Evolutionary conservation across 768 basidiomycete genomes (phyloP), one percentile per base, ranked within the genome.

Genomic region (Lentinula lateritia): DNA sequence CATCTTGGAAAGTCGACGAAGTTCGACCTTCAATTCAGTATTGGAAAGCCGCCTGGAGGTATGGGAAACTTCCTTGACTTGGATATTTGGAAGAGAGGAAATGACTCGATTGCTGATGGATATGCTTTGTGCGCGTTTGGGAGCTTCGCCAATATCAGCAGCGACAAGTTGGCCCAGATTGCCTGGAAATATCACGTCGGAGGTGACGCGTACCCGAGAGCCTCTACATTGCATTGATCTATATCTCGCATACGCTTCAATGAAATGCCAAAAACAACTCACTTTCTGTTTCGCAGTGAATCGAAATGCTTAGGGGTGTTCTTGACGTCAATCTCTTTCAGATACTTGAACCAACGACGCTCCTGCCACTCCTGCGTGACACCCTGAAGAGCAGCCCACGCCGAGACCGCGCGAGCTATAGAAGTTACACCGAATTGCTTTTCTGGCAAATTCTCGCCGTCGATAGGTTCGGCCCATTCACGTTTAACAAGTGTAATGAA

Each of bases 301-400:
- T 70, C 72, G 23, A 69, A 61, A 59, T 71, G 63, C 67, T 67
- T 73, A 16, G 65, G 73, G 52, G 72, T 71, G 61, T 83, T 82
- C 45, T 82, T 80, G 57, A 88, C 80, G 62, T 84, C 78, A 20
- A 93, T 82, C 70, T 92, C 90, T 59, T 76, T 80, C 63, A 92
- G 76, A 67, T 82, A 74, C 65, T 78, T 76, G 58, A 88, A 81
- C 89, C 90, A 90, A 46, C 73, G 75, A 68, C 80, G 78, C 69
- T 93, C 90, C 65, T 90, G 88, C 81, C 87, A 90, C 66, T 90
- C 85, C 67, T 87, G 84, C 0, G 92, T 94, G 46, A 91, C 85
- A 38, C 88, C 86, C 67, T 93, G 92, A 45, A 94, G 74, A 0
- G 89, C 84, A 5, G 87, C 87, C 90, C 91, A 93, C 0, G 85